phyloP scores from a whole-genome alignment of 495 filamentous ascomycete genomes.

The Hypoxylon subgilvum region DNA sequence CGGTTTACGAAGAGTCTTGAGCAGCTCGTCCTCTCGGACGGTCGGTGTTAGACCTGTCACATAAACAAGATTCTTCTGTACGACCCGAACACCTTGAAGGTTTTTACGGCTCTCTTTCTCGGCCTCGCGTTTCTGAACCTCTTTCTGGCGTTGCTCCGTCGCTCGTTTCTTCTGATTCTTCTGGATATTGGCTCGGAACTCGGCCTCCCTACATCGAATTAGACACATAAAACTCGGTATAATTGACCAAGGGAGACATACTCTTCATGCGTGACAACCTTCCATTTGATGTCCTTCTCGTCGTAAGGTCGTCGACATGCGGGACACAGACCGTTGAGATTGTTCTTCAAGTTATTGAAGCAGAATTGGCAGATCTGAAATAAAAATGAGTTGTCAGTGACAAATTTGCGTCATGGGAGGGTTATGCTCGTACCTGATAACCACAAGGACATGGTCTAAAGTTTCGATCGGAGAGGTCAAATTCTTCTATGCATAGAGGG shows the following conservation, averaged over 20 bases:
- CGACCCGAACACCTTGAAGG: constrained; percentile 88
- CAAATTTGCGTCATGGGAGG: too few relatives aligned
- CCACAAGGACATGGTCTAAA: constrained; percentile 98
- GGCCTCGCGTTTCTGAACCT: constrained; percentile 92
- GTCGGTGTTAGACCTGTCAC: constrained; percentile 92
- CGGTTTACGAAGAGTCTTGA: constrained; percentile 81
- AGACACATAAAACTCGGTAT: constrained; percentile 20
- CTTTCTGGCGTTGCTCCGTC: constrained; percentile 83
- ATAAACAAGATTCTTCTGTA: constrained; percentile 98
- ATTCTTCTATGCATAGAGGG: constrained; percentile 98
- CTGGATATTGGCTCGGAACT: constrained; percentile 83
- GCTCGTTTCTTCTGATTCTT: constrained; percentile 91
- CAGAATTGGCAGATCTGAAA: constrained; percentile 97
- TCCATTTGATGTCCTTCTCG: constrained; percentile 95
- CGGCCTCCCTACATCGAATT: constrained; percentile 52
- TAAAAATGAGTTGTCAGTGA: too few relatives aligned
- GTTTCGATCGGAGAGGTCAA: constrained; percentile 95
- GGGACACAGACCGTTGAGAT: constrained; percentile 93
- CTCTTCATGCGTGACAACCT: constrained; percentile 92
- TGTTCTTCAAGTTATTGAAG: constrained; percentile 96
- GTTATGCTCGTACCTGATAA: constrained; percentile 75
- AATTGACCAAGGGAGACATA: constrained; percentile 51
- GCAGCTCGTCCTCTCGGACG: constrained; percentile 86
- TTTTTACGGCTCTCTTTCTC: constrained; percentile 95
- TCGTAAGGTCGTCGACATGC: constrained; percentile 95